These are phyloP conservation scores for Solanum tacnaense DNA, from an alignment of 257 asterid genomes.

Conservation along the genomic window DNA sequence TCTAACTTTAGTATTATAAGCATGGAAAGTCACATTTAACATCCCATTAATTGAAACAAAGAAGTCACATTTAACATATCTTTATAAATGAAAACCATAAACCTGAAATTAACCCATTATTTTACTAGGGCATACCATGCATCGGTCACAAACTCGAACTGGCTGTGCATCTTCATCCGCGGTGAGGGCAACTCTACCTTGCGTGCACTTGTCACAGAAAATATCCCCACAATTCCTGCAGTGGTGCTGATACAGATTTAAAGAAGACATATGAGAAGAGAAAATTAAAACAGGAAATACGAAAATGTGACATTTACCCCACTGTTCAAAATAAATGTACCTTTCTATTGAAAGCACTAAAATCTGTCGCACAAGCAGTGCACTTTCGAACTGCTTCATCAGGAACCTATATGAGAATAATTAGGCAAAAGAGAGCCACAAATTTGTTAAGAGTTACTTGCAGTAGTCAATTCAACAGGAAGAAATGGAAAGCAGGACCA, in stretches of 20 bases:
- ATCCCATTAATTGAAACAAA: background rate
- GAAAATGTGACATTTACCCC: background rate
- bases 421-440: background rate
- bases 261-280: background rate
- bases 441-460: background rate
- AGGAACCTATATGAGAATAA: conserved; percentile 44
- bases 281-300: background rate
- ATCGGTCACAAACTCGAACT: conserved; percentile 85
- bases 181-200: conserved; percentile 82
- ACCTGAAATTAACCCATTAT: background rate
- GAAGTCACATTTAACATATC: background rate
- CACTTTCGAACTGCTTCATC: conserved; percentile 81
- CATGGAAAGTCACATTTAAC: background rate
- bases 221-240: conserved; percentile 93
- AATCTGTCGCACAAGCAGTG: conserved; percentile 50
- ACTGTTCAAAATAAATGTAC: conserved; percentile 24
- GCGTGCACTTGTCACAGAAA: conserved; percentile 95
- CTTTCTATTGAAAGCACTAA: conserved; percentile 73
- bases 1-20: background rate
- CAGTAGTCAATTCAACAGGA: background rate
- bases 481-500: background rate
- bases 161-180: conserved; percentile 75
- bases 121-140: conserved; percentile 53
- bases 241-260: conserved; percentile 52
- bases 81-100: background rate